Conservation (phyloP, 192 early-diverging fungal species). For the Umbelopsis ramanniana region DNA sequence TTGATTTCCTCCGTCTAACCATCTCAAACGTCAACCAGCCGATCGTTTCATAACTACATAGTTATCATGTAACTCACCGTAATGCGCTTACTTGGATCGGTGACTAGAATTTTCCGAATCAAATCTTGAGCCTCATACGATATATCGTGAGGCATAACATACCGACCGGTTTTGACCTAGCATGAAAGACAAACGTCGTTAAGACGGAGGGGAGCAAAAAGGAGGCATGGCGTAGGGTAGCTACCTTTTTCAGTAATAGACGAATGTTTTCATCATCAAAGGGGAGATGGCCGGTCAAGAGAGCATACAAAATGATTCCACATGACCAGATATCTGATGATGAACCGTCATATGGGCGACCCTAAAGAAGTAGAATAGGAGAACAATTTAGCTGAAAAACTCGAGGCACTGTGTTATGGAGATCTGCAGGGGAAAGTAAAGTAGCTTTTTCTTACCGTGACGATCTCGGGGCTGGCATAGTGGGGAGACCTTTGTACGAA, state of each 20-base stretch:
- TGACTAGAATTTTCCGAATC: constrained; percentile 50
- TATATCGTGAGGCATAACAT: constrained; percentile 55
- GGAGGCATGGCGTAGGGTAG: background rate
- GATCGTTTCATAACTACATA: background rate
- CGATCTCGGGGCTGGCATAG: constrained; percentile 78
- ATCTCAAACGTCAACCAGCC: background rate
- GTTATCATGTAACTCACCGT: constrained; percentile 38
- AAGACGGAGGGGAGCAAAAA: background rate
- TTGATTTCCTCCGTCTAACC: constrained; percentile 53
- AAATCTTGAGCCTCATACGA: constrained; percentile 49
- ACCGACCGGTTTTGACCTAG: constrained; percentile 53
- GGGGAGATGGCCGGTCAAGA: constrained; percentile 73
- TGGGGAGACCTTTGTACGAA: constrained; percentile 61
- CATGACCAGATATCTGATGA: constrained; percentile 77
- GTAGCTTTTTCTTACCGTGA: constrained; percentile 47
- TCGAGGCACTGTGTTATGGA: background rate
- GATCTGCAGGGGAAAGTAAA: background rate
- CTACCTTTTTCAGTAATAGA: constrained; percentile 62
- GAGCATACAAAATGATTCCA: constrained; percentile 74
- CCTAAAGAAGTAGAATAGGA: constrained; percentile 34
- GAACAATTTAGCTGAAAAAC: background rate
- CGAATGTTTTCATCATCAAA: constrained; percentile 82
- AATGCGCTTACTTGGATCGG: constrained; percentile 48
- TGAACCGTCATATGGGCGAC: constrained; percentile 67
- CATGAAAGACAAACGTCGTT: background rate